These are phyloP conservation scores for Podospora pseudopauciseta DNA, from an alignment of 495 filamentous ascomycete genomes.

Conservation along the genomic window DNA sequence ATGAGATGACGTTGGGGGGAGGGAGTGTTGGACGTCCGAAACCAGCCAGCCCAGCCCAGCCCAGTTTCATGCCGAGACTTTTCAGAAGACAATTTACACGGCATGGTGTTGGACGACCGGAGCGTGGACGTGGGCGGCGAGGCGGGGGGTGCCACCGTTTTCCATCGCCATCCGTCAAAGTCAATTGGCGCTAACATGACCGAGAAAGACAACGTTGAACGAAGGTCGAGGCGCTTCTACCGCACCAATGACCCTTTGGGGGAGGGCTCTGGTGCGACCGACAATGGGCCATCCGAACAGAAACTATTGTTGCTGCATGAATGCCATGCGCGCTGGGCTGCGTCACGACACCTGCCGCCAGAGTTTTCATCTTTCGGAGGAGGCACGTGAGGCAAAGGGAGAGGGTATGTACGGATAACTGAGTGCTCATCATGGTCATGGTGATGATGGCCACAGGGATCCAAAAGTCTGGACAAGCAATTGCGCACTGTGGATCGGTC, in stretches of 20 bases:
- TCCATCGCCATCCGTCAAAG: not conserved
- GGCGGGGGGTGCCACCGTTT: too few relatives aligned
- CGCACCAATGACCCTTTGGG: not conserved
- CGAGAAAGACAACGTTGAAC: not conserved
- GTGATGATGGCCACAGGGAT: not conserved
- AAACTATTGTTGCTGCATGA: not conserved
- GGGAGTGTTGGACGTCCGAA: not conserved
- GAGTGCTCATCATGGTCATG: too few relatives aligned
- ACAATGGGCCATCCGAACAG: not conserved
- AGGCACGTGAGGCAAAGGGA: not conserved
- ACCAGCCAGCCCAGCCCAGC: not conserved
- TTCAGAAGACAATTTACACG: not conserved
- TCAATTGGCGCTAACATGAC: not conserved
- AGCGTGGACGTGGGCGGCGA: too few relatives aligned
- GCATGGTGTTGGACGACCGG: not conserved
- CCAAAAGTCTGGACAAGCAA: not conserved
- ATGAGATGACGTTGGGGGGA: not conserved
- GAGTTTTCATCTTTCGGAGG: not conserved
- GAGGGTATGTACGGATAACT: not conserved
- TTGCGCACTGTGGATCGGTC: not conserved
- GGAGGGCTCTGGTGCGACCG: not conserved
- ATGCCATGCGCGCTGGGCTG: not conserved
- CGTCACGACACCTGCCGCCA: not conserved
- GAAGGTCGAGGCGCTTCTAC: not conserved
- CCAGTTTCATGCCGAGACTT: conserved; percentile 5